Evolutionary conservation across 73 alveolate species (phyloP), one percentile per base, ranked within the genome.

Genomic region (Paramecium sexaurelia): DNA sequence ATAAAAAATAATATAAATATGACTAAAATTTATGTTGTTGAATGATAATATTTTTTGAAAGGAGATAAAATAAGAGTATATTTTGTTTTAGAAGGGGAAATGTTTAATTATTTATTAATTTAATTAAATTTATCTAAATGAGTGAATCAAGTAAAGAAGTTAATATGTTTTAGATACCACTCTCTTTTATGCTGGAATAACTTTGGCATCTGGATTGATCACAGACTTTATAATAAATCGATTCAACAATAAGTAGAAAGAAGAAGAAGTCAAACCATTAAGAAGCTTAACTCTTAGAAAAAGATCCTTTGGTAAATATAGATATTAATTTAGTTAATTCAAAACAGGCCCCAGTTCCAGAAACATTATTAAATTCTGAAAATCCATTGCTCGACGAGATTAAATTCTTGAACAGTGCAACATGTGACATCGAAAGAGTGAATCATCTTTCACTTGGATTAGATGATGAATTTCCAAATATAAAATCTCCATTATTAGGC

Each of bases 401-500:
- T 6, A 88, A 51, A 88, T 88, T 88, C 83, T 66, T 88, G 10
- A 37, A 88, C 24, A 88, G 94, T 69, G 84, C 94, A 5, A 55
- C 91, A 13, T 91, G 91, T 40, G 94, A 78, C 15, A 91, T 75
- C 7, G 87, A 82, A 27, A 85, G 75, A 92, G 92, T 87, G 43
- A 85, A 87, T 91, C 84, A 92, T 51, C 84, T 83, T 19, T 55
- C 75, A 29, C 32, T 92, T 19, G 95, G 92, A 24, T 43, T 92
- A 11, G 95, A 86, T 86, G 93, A 83, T 29, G 95, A 83, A 29
- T 47, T 66, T 29, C 95, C 92, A 10, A 57, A 55, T 57, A 37
- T 35, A 10, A 11, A 35, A 27, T 66, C 92, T 20, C 98, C 98
- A 41, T 91, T 95, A 24, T 57, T 84, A 1, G 98, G 98, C 20